A percentile compares a stretch with the other conserved stretches of the same genome.
Conservation (phyloP, 352 stramenopile species). For the Nothophytophthora sp. region DNA sequence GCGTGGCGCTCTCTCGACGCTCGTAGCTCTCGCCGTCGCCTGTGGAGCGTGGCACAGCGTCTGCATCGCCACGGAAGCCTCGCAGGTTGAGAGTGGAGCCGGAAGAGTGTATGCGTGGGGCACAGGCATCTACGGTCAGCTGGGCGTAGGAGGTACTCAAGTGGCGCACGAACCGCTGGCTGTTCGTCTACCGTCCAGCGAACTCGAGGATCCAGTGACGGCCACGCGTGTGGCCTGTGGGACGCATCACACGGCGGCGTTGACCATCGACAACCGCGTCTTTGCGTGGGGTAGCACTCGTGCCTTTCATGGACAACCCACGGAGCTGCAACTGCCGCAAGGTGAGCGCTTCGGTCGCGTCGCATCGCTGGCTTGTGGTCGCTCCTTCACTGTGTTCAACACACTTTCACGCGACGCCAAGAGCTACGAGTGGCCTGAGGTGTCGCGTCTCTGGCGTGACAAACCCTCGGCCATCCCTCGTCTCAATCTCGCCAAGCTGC, state of each 20-base stretch:
- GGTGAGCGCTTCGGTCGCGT: slow-evolving; percentile 46
- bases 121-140: slow-evolving; percentile 73
- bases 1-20: slow-evolving; percentile 25
- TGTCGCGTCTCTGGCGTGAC: slow-evolving; percentile 47
- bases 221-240: slow-evolving; percentile 53
- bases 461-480: slow-evolving; percentile 44
- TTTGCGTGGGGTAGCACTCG: slow-evolving; percentile 71
- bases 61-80: slow-evolving; percentile 42
- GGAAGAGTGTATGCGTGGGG: slow-evolving; percentile 72
- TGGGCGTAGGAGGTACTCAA: slow-evolving; percentile 46
- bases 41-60: slow-evolving; percentile 79
- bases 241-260: slow-evolving; percentile 61
- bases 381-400: slow-evolving; percentile 79
- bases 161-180: slow-evolving; percentile 44
- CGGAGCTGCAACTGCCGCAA: slow-evolving; percentile 31
- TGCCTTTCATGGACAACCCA: slow-evolving; percentile 41
- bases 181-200: slow-evolving; percentile 30
- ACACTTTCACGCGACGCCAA: slow-evolving; percentile 45
- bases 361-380: slow-evolving; percentile 63
- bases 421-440: slow-evolving; percentile 63
- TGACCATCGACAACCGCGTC: slow-evolving; percentile 54
- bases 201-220: slow-evolving; percentile 41
- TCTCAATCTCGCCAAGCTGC: slow-evolving; percentile 46
- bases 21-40: slow-evolving; percentile 52
- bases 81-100: background rate